Percentiles rank a stretch among this genome's conserved stretches.
phyloP scores from a whole-genome alignment of 441 rosid species.

The Erysimum cheiri region DNA sequence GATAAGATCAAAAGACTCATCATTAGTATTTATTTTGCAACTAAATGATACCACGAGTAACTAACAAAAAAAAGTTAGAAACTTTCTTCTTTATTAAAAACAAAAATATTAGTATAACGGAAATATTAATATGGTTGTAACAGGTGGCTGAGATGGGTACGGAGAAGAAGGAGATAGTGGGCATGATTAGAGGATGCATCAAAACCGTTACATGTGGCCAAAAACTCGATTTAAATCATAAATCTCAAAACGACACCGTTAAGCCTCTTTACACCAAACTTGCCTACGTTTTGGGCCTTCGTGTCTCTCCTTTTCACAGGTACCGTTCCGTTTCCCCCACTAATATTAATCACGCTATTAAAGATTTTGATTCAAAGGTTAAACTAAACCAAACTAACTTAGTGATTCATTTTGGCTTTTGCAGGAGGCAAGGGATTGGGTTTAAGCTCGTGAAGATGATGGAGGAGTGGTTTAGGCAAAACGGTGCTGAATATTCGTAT shows the following conservation, averaged over 20 bases:
- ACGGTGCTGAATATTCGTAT: conserved; percentile 92
- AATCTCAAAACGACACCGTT: conserved; percentile 41
- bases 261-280: conserved; percentile 81
- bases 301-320: conserved; percentile 92
- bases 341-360: neutral
- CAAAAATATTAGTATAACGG: neutral
- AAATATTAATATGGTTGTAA: neutral
- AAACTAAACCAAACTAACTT: neutral
- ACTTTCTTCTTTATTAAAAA: conserved; percentile 9
- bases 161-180: conserved; percentile 70
- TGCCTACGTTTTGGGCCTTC: conserved; percentile 92
- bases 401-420: neutral
- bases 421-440: conserved; percentile 92
- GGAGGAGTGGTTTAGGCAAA: conserved; percentile 84
- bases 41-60: conserved; percentile 12
- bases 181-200: conserved; percentile 93
- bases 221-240: conserved; percentile 50
- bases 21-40: neutral
- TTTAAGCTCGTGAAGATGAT: conserved; percentile 60
- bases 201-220: conserved; percentile 94
- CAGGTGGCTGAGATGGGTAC: conserved; percentile 89
- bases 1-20: conserved; percentile 42
- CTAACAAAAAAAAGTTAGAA: conserved; percentile 12
- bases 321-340: conserved; percentile 30
- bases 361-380: no score